Evolutionary conservation across 1,139 yeast genomes (phyloP), one percentile per base, ranked within the genome.

Genomic region (Kodamaea suecica): DNA sequence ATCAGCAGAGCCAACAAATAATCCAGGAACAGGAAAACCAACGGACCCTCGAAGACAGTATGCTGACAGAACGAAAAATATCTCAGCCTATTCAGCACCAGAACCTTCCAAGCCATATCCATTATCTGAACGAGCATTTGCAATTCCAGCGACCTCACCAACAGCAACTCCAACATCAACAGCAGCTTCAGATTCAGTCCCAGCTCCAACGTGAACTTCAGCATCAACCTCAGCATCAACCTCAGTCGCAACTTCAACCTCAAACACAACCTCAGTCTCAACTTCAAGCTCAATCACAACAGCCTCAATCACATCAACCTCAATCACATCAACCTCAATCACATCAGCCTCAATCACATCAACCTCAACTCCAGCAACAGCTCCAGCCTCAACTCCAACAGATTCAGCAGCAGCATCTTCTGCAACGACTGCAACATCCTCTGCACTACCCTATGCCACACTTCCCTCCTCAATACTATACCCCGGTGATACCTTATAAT

Each of bases 321-420:
- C 14, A 17, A 26, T 27, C 15, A 27, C 25, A 14, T 27, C 15
- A n/a, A n/a, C n/a, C n/a, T n/a, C 6, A 19, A 6, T 6, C 21
- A 12, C 35, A 27, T 12, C 33, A 23, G 10, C 36, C 10, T 20
- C 32, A 23, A 4, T 29, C 13, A 9, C 42, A 34, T 10, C 39
- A 19, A 5, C 25, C 31, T 16, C 38, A 30, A 11, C 45, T 24
- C 34, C 46, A 35, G 17, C 30, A 20, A 5, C 42, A 37, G 16
- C 40, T 32, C 11, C 46, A 35, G 5, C 43, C 28, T 13, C 50
- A 40, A 15, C 44, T 36, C 4, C 43, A 39, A 16, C 33, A 31
- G 16, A 13, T 6, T 14, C 26, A n/a, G 5, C 11, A 7, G 26
- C 5, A 5, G 11, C 6, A 23, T 19, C 23, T 19, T n/a, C n/a